phyloP scores from a whole-genome alignment of 495 filamentous ascomycete species.

The Penicillium ucsense region DNA sequence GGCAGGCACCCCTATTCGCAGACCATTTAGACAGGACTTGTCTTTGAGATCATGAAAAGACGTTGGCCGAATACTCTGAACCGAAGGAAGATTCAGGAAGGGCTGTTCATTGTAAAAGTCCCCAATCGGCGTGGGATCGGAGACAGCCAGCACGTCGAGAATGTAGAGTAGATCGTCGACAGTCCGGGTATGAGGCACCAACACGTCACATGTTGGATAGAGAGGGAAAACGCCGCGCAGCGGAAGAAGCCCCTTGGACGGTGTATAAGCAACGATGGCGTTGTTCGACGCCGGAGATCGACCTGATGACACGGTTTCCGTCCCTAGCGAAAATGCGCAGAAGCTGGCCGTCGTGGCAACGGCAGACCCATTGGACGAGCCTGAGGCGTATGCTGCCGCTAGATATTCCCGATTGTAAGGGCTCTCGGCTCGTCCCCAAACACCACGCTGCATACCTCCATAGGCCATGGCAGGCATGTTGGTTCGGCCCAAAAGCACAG shows the following conservation, averaged over 20 bases:
- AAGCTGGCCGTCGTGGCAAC: slow-evolving; percentile 27
- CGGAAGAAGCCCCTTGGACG: slow-evolving; percentile 26
- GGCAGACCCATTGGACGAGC: slow-evolving; percentile 30
- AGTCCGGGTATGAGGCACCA: slow-evolving; percentile 28
- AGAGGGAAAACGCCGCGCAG: slow-evolving; percentile 27
- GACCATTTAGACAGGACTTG: slow-evolving; percentile 13
- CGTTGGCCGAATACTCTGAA: slow-evolving; percentile 15
- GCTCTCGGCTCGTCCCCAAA: slow-evolving; percentile 27
- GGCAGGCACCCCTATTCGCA: slow-evolving; percentile 21
- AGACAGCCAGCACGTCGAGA: slow-evolving; percentile 22
- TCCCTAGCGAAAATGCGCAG: slow-evolving; percentile 29
- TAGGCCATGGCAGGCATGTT: slow-evolving; percentile 36
- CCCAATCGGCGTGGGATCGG: slow-evolving; percentile 15
- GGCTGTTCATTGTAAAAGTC: slow-evolving; percentile 29
- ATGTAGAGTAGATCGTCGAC: slow-evolving; percentile 22
- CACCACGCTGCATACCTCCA: slow-evolving; percentile 32
- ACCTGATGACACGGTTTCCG: slow-evolving; percentile 30
- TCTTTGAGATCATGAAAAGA: slow-evolving; percentile 14
- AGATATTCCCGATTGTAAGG: slow-evolving; percentile 24
- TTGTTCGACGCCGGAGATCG: slow-evolving; percentile 30
- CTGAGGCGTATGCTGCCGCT: slow-evolving; percentile 27
- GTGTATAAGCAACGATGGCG: slow-evolving; percentile 28
- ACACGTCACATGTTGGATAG: slow-evolving; percentile 28
- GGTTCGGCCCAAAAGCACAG: slow-evolving; percentile 49
- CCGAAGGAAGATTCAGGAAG: slow-evolving; percentile 17